These are phyloP conservation scores for Sungouiella thailandica DNA, from an alignment of 805 yeast species.

Conservation along the genomic window DNA sequence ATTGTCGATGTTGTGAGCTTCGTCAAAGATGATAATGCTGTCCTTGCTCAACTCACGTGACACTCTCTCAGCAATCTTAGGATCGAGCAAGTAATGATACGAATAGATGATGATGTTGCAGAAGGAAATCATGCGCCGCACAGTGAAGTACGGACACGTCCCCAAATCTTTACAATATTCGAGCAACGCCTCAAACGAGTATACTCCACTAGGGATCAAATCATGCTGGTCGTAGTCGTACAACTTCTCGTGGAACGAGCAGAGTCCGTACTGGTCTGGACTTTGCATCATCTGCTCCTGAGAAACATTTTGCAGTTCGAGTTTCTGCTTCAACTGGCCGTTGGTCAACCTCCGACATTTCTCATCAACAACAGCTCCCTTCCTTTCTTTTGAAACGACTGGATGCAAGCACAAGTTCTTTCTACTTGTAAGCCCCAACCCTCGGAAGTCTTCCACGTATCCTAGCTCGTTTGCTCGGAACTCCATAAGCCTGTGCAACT, in stretches of 20 bases:
- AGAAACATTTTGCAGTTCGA: constrained; percentile 46
- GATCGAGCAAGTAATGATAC: constrained; percentile 92
- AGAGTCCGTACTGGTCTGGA: constrained; percentile 40
- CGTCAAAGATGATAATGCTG: constrained; percentile 92
- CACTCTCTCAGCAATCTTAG: constrained; percentile 94
- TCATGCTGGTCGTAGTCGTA: constrained; percentile 84
- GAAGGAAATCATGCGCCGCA: constrained; percentile 93
- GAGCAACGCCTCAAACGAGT: constrained; percentile 81
- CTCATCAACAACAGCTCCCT: constrained; percentile 92
- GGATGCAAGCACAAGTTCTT: constrained; percentile 94
- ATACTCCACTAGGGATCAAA: constrained; percentile 88
- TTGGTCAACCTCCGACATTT: constrained; percentile 92
- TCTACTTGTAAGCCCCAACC: constrained; percentile 89
- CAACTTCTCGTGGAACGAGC: constrained; percentile 88
- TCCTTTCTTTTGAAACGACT: constrained; percentile 76
- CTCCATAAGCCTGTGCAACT: constrained; percentile 82
- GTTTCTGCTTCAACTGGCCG: constrained; percentile 71
- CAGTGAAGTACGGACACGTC: constrained; percentile 95
- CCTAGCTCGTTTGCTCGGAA: constrained; percentile 82
- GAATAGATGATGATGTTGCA: constrained; percentile 95
- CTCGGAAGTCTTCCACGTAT: constrained; percentile 83
- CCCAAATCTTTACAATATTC: constrained; percentile 73
- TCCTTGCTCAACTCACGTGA: constrained; percentile 89
- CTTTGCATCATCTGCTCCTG: constrained; percentile 43
- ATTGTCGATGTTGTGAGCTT: constrained; percentile 97